Percentiles rank a stretch among this genome's conserved stretches.
Evolutionary conservation across 2,329 filamentous ascomycete genomes (phyloP).

Genomic region (Ceratocystis smalleyi): DNA sequence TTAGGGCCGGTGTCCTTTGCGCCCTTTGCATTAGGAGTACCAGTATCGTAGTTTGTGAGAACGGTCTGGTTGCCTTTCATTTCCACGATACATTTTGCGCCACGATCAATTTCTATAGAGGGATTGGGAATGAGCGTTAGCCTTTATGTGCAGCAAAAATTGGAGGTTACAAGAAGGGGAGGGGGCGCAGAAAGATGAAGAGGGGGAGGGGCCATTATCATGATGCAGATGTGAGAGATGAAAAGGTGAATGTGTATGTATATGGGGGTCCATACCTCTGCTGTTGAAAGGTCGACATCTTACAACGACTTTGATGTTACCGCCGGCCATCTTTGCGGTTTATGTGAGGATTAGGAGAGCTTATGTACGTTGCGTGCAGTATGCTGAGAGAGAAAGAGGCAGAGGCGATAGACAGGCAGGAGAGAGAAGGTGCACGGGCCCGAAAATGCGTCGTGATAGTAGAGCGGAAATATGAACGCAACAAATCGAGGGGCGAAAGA

Average conservation of each 20-base stretch:
- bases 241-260: not conserved
- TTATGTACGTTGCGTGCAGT: too few relatives aligned
- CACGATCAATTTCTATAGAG: constrained; percentile 63
- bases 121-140: too few relatives aligned
- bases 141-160: not conserved
- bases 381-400: not conserved
- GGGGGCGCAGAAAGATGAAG: not conserved
- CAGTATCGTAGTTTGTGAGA: constrained; percentile 59
- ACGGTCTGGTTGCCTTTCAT: constrained; percentile 92
- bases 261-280: constrained; percentile 47
- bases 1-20: constrained; percentile 60
- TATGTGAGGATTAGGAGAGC: not conserved
- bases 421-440: not conserved
- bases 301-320: constrained; percentile 99
- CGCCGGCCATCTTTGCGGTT: constrained; percentile 34
- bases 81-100: constrained; percentile 89
- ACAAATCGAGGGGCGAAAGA: not conserved
- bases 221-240: not conserved
- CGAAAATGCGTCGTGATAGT: not conserved
- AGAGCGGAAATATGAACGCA: not conserved
- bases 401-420: not conserved
- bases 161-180: not conserved
- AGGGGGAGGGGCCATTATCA: not conserved
- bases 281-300: constrained; percentile 88
- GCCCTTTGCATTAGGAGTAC: constrained; percentile 59